phyloP scores from a whole-genome alignment of 768 basidiomycete species.

The Thelephora ganbajun region DNA sequence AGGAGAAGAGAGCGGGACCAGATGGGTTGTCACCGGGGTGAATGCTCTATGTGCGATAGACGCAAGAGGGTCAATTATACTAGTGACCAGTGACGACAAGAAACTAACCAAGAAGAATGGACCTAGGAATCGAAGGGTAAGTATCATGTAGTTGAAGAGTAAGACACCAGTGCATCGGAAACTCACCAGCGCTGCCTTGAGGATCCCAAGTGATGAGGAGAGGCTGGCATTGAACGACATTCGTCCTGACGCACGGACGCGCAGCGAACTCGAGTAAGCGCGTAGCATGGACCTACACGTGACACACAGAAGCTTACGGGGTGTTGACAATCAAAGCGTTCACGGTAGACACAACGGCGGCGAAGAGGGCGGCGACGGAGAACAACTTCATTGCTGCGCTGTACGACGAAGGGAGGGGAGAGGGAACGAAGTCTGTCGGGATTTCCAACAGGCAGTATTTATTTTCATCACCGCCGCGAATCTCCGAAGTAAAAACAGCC shows the following conservation, averaged over 20 bases:
- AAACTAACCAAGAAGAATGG: conserved; percentile 53
- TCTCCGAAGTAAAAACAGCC: not conserved
- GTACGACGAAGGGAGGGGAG: conserved; percentile 13
- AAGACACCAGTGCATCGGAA: not conserved
- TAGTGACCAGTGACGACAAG: not conserved
- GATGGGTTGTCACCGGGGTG: conserved; percentile 33
- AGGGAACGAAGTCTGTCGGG: conserved; percentile 13
- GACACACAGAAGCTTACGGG: conserved; percentile 36
- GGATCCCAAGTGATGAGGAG: conserved; percentile 46
- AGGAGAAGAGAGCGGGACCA: conserved; percentile 29
- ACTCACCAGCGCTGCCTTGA: conserved; percentile 24
- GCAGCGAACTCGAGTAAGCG: not conserved
- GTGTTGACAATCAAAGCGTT: conserved; percentile 48
- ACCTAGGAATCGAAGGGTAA: conserved; percentile 20
- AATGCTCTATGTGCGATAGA: conserved; percentile 26
- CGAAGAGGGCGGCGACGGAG: conserved; percentile 20
- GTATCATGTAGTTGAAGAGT: conserved; percentile 1
- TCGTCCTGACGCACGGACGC: conserved; percentile 19
- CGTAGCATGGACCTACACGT: conserved; percentile 2
- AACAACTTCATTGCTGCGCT: conserved; percentile 32
- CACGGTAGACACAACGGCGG: conserved; percentile 27
- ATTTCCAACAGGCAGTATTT: conserved; percentile 6
- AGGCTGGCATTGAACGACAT: conserved; percentile 44
- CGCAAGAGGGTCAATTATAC: not conserved
- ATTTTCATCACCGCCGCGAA: not conserved